These are phyloP conservation scores for Poterioochromonas sp. DNA, from an alignment of 352 stramenopile species.

Conservation along the genomic window DNA sequence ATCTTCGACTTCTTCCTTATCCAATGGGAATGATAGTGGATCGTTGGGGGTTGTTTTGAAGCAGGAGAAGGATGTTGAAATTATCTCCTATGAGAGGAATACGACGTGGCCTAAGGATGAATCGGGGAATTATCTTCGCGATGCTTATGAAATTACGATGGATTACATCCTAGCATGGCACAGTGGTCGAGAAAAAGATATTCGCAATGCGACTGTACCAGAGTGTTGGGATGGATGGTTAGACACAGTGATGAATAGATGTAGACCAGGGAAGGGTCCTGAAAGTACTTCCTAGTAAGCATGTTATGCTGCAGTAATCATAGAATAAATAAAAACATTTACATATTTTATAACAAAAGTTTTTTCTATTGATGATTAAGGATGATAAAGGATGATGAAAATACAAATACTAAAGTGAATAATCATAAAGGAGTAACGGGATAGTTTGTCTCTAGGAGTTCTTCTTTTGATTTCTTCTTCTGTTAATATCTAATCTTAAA, in stretches of 20 bases:
- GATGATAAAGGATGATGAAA: no score
- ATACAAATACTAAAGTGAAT: no score
- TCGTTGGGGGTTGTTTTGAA: background rate
- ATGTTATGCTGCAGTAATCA: no score
- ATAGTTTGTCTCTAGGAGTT: no score
- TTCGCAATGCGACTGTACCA: slow-evolving; percentile 12
- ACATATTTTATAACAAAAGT: no score
- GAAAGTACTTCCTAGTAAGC: background rate
- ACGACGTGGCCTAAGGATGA: background rate
- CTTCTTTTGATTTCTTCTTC: no score
- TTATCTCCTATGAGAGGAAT: background rate
- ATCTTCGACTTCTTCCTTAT: background rate
- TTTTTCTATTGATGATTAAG: no score
- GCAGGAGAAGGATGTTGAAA: background rate
- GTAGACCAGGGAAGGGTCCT: background rate
- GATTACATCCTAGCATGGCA: slow-evolving; percentile 14
- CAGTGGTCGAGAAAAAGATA: no score
- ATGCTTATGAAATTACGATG: slow-evolving; percentile 5
- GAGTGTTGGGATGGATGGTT: slow-evolving; percentile 25
- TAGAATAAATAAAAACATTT: no score
- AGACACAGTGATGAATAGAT: background rate
- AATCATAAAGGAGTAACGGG: no score
- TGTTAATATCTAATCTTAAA: no score
- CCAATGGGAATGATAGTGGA: background rate
- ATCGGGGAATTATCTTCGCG: background rate